These are phyloP conservation scores for Coffea humblotiana DNA, from an alignment of 305 asterid genomes.

Conservation along the genomic window DNA sequence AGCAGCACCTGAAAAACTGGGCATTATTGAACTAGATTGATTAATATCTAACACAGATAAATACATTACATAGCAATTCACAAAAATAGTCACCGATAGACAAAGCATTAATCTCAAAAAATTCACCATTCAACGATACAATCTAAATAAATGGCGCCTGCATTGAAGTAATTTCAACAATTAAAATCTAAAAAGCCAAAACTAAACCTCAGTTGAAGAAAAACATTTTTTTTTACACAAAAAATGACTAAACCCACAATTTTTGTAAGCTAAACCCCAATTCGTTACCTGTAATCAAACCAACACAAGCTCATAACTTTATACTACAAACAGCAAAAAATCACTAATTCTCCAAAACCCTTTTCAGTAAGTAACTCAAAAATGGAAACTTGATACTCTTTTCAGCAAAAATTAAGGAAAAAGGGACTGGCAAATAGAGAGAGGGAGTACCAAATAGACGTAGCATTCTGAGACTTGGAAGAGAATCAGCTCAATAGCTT, in stretches of 20 bases:
- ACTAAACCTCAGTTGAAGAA: neutral
- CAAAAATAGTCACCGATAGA: neutral
- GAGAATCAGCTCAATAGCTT: slow-evolving; percentile 55
- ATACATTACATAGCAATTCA: neutral
- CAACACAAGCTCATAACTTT: slow-evolving; percentile 7
- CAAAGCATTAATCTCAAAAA: neutral
- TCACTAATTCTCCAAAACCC: slow-evolving; percentile 6
- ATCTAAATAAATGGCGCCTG: neutral
- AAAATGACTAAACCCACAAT: neutral
- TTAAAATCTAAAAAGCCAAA: neutral
- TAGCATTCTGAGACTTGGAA: slow-evolving; percentile 82
- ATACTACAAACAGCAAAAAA: neutral
- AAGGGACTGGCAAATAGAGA: neutral
- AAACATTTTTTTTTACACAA: neutral
- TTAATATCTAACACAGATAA: neutral
- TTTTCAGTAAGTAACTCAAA: slow-evolving; percentile 1
- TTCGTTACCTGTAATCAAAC: neutral
- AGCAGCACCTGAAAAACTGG: neutral
- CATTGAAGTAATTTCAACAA: neutral
- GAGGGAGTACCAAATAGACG: slow-evolving; percentile 62
- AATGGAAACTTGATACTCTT: neutral
- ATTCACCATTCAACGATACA: neutral
- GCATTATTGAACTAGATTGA: neutral
- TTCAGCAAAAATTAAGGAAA: neutral
- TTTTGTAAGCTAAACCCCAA: too few relatives aligned